phyloP scores from a whole-genome alignment of 2,329 filamentous ascomycete genomes.

The Iodosphaeria phyllophila region DNA sequence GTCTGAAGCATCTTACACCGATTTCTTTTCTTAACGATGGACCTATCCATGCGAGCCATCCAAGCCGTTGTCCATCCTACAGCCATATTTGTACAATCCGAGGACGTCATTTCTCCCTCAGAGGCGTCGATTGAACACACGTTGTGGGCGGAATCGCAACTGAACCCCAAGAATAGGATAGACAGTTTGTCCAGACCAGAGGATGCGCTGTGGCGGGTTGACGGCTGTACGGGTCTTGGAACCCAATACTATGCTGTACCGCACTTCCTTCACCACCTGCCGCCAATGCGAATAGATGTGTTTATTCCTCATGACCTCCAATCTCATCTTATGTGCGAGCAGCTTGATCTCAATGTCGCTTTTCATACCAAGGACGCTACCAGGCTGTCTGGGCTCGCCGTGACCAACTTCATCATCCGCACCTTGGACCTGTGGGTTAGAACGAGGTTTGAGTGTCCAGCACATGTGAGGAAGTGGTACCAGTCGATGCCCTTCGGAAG shows the following conservation, averaged over 20 bases:
- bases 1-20: no score
- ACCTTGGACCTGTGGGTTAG: constrained; percentile 32
- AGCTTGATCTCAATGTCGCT: constrained; percentile 29
- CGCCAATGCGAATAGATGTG: constrained; percentile 36
- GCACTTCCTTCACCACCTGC: constrained; percentile 23
- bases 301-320: constrained; percentile 36
- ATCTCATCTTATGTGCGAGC: constrained; percentile 19
- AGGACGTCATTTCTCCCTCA: constrained; percentile 3
- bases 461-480: constrained; percentile 18
- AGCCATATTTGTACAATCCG: constrained; percentile 23
- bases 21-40: constrained; percentile 26
- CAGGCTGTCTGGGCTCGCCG: constrained; percentile 27
- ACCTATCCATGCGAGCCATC: constrained; percentile 31
- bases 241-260: constrained; percentile 39
- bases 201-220: constrained; percentile 34
- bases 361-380: constrained; percentile 34
- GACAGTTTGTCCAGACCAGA: constrained; percentile 29
- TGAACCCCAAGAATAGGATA: constrained; percentile 43
- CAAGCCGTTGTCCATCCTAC: constrained; percentile 39
- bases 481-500: constrained; percentile 35
- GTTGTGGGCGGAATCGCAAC: constrained; percentile 26
- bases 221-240: constrained; percentile 36
- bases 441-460: constrained; percentile 12
- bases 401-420: constrained; percentile 33
- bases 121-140: constrained; percentile 2